phyloP scores from a whole-genome alignment of 805 yeast genomes.

The Myxozyma lipomycoides region DNA sequence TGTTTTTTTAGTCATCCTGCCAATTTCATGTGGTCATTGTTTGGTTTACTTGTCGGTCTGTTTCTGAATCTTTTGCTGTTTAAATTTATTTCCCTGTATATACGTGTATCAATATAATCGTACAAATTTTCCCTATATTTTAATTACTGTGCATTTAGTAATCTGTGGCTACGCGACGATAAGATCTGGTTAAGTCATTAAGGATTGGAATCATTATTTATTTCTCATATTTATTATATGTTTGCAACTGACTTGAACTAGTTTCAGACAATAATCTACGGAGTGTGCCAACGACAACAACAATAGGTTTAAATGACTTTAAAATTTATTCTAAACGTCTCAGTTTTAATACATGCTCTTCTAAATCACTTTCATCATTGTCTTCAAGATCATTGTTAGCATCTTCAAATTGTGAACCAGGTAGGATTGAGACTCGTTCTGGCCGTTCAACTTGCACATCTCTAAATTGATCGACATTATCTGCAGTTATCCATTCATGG shows the following conservation, averaged over 20 bases:
- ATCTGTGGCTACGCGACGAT: too few relatives aligned
- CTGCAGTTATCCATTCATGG: slow-evolving; percentile 25
- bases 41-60: too few relatives aligned
- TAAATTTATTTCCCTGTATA: not conserved
- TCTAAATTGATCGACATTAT: slow-evolving; percentile 23
- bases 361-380: not conserved
- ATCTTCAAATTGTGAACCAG: not conserved
- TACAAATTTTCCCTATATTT: not conserved
- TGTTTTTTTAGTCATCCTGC: too few relatives aligned
- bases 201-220: too few relatives aligned
- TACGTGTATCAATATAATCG: not conserved
- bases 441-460: not conserved
- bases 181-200: too few relatives aligned
- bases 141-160: not conserved
- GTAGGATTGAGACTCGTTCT: not conserved
- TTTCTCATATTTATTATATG: too few relatives aligned
- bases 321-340: not conserved
- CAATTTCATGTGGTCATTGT: too few relatives aligned
- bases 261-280: too few relatives aligned
- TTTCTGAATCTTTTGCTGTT: not conserved
- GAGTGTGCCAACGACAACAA: too few relatives aligned
- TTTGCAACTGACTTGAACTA: too few relatives aligned
- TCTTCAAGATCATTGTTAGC: too few relatives aligned
- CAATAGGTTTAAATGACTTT: too few relatives aligned
- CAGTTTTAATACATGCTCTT: not conserved